Conservation (phyloP, 1,284 basidiomycete species). For the Singerocomus rubriflavus region DNA sequence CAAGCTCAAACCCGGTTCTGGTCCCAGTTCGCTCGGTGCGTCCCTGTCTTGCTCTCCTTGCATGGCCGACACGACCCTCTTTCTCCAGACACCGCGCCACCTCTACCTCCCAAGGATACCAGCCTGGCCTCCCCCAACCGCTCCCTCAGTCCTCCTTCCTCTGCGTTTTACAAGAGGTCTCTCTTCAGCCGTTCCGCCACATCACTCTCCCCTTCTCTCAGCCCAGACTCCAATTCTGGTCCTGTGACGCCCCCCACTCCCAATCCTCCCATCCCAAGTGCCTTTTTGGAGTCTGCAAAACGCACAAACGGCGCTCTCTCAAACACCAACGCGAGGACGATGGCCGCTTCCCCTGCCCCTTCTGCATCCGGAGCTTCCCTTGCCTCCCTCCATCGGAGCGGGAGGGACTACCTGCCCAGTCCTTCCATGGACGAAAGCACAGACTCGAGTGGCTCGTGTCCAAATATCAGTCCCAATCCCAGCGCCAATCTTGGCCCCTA, state of each 20-base stretch:
- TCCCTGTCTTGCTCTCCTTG: background rate
- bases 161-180: conserved; percentile 23
- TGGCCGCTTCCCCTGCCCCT: conserved; percentile 18
- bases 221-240: conserved; percentile 31
- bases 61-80: background rate
- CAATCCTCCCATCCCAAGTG: conserved; percentile 1
- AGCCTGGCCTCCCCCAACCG: conserved; percentile 33
- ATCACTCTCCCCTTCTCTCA: conserved; percentile 48
- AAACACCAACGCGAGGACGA: conserved; percentile 2
- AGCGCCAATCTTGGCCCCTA: conserved; percentile 15
- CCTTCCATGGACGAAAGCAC: conserved; percentile 32
- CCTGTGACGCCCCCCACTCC: conserved; percentile 40
- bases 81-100: conserved; percentile 26
- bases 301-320: background rate
- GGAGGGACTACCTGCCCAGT: conserved; percentile 16
- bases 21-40: conserved; percentile 3
- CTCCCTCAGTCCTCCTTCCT: conserved; percentile 10
- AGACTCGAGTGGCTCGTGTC: conserved; percentile 26
- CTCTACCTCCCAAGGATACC: conserved; percentile 68
- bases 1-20: conserved; percentile 36
- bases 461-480: conserved; percentile 6
- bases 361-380: conserved; percentile 34
- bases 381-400: conserved; percentile 16
- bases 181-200: conserved; percentile 50
- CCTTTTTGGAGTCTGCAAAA: conserved; percentile 15